Evolutionary conservation across 352 stramenopile species (phyloP).

Genomic region (Pythium aristosporum): DNA sequence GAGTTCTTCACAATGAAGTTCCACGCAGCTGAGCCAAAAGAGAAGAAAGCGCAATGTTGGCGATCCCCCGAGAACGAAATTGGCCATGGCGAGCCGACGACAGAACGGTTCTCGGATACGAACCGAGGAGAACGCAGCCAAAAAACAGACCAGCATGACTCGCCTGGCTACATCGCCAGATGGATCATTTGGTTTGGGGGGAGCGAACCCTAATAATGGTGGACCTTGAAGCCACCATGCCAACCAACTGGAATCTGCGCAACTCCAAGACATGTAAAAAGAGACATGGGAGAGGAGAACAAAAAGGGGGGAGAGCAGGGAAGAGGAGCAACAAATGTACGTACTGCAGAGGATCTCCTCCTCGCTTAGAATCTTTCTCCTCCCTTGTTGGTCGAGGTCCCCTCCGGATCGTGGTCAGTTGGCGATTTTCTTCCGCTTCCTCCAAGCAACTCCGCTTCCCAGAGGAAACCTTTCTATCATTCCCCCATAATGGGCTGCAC

Average conservation of each 20-base stretch:
- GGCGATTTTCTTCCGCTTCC: constrained; percentile 8
- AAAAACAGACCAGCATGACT: neutral
- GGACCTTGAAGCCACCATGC: constrained; percentile 8
- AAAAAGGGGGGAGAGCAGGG: neutral
- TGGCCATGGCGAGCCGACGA: neutral
- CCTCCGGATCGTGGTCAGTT: constrained; percentile 8
- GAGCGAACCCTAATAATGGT: constrained; percentile 18
- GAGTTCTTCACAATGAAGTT: constrained; percentile 1
- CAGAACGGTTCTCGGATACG: neutral
- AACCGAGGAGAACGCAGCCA: neutral
- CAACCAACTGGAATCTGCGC: constrained; percentile 6
- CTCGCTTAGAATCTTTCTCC: neutral
- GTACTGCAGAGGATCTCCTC: neutral
- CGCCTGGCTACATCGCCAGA: neutral
- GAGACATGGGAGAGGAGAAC: constrained; percentile 7
- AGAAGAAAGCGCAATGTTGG: neutral
- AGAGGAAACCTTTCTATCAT: neutral
- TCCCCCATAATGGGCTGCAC: constrained; percentile 52
- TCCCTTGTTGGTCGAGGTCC: neutral
- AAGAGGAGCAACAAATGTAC: neutral
- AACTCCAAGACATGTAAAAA: constrained; percentile 10
- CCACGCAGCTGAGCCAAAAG: constrained; percentile 12
- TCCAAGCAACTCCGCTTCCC: constrained; percentile 12
- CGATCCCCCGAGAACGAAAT: neutral
- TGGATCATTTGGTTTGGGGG: constrained; percentile 12